A percentile compares a stretch with the other conserved stretches of the same genome.
Conservation (phyloP, 2,329 filamentous ascomycete species). For the Colletotrichum tropicale region DNA sequence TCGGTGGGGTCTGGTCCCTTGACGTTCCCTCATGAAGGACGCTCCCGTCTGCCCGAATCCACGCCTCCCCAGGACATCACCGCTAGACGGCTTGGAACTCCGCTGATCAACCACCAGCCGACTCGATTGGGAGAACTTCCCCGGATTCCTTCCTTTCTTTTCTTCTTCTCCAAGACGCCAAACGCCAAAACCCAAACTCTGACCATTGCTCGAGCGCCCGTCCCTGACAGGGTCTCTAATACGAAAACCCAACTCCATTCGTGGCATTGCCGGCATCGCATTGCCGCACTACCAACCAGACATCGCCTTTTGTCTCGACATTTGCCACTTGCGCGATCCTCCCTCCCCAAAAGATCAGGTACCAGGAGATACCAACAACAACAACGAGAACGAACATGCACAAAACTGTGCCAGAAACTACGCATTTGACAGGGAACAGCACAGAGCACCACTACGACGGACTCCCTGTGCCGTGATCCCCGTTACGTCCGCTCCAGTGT, state of each 20-base stretch:
- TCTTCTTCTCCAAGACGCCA: not conserved
- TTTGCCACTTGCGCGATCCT: not conserved
- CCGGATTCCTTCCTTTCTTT: slow-evolving; percentile 7
- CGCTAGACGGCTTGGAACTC: not conserved
- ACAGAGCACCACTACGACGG: not conserved
- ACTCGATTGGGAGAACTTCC: not conserved
- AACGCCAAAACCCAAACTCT: not conserved
- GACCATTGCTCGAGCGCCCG: not conserved
- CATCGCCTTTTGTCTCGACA: not conserved
- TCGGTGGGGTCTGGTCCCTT: not conserved
- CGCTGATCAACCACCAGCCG: slow-evolving; percentile 12
- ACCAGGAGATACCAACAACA: not conserved
- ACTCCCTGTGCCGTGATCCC: not conserved
- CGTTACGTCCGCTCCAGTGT: not conserved
- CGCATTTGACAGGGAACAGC: not conserved
- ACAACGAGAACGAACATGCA: not conserved
- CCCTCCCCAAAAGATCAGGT: not conserved
- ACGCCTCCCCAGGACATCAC: not conserved
- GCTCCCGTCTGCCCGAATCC: not conserved
- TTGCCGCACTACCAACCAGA: not conserved
- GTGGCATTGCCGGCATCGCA: not conserved
- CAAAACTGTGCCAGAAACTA: not conserved
- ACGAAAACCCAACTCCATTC: not conserved
- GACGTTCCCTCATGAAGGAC: not conserved
- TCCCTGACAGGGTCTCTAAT: not conserved